These are phyloP conservation scores for Didymella pinodella DNA, from an alignment of 2,329 filamentous ascomycete species.

Conservation along the genomic window DNA sequence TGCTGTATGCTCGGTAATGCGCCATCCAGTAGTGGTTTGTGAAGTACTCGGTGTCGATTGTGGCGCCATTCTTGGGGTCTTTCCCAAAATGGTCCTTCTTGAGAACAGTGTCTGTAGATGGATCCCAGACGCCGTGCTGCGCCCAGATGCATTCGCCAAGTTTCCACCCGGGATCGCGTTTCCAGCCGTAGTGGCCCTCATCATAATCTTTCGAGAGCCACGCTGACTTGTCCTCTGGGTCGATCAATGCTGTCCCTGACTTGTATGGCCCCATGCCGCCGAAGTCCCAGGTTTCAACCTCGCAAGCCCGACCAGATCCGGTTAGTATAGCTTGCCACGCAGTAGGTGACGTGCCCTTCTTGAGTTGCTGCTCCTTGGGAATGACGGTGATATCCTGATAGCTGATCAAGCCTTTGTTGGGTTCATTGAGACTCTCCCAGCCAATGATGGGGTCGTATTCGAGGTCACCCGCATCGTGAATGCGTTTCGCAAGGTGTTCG, in stretches of 20 bases:
- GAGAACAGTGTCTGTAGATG: slow-evolving; percentile 75
- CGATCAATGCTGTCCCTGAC: slow-evolving; percentile 80
- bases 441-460: slow-evolving; percentile 88
- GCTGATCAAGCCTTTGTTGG: slow-evolving; percentile 86
- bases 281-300: slow-evolving; percentile 93
- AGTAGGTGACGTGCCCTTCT: slow-evolving; percentile 92
- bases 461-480: slow-evolving; percentile 88
- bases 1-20: slow-evolving; percentile 78
- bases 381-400: slow-evolving; percentile 81
- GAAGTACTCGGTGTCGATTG: slow-evolving; percentile 82
- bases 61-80: slow-evolving; percentile 75
- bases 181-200: slow-evolving; percentile 89
- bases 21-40: slow-evolving; percentile 92
- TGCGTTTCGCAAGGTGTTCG: slow-evolving; percentile 79
- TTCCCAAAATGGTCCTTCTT: slow-evolving; percentile 88
- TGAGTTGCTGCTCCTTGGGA: slow-evolving; percentile 85
- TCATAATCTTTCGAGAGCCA: slow-evolving; percentile 88
- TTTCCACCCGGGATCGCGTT: slow-evolving; percentile 85
- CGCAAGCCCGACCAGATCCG: slow-evolving; percentile 88
- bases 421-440: slow-evolving; percentile 97
- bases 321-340: slow-evolving; percentile 93
- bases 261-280: slow-evolving; percentile 92
- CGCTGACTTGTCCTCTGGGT: slow-evolving; percentile 83
- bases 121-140: slow-evolving; percentile 95
- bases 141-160: slow-evolving; percentile 97